Evolutionary conservation across 208 protist genomes (phyloP), one percentile per base, ranked within the genome.

Genomic region (Leishmania mexicana): DNA sequence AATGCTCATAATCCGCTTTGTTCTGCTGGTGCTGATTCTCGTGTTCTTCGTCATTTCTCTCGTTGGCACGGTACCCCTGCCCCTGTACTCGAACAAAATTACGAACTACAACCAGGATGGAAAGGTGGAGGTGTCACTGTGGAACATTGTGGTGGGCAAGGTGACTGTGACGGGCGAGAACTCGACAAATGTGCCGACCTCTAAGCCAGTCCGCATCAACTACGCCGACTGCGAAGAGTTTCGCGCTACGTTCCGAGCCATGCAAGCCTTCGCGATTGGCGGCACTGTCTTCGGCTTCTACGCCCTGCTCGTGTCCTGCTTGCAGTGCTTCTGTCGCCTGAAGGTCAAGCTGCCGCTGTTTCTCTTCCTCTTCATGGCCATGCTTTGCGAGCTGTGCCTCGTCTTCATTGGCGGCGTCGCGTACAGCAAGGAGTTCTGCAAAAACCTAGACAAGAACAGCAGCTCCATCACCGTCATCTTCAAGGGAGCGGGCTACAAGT

Each of bases 281-380:
- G 86, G 79, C 51, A 84, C 83, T 21, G 78, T 94, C 60, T 83
- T 90, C 40, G 87, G 88, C 81, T 86, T 90, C 67, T 91, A 85
- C 71, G 85, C 84, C 13, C 54, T 92, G 11, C 84, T 92, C 54
- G 71, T 87, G 57, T 83, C 82, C 2, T 87, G 76, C 54, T 40
- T 93, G 47, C 74, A 89, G 80, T 86, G 84, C 68, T 89, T 84
- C 79, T 89, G 72, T 75, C 76, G 83, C 28, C 81, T 88, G 38
- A 91, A 92, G 83, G 83, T 88, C 67, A 89, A 90, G 78, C 88
- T 92, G 62, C 81, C 80, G 38, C 76, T 91, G 67, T 86, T 93
- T n/a, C 42, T 92, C 17, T 93, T 93, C 62, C 35, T 84, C 54
- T 45, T 81, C n/a, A 77, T 93, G 10, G 86, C 84, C 54, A 81